Evolutionary conservation across 2,329 filamentous ascomycete genomes (phyloP).

Genomic region (Colletotrichum coccodes): DNA sequence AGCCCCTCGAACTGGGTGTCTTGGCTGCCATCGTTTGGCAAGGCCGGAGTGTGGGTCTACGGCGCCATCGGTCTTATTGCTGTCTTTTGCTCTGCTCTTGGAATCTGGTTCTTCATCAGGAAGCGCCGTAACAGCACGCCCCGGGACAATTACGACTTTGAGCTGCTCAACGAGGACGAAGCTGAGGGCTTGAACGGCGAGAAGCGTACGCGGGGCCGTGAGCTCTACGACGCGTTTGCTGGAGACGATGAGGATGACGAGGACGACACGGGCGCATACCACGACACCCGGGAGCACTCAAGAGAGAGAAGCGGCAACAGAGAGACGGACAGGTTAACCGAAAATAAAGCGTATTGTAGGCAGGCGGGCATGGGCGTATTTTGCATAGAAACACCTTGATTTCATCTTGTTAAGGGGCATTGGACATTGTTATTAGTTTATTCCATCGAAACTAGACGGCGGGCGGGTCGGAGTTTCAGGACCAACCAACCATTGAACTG

Average conservation of each 20-base stretch:
- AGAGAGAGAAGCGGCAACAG: constrained; percentile 30
- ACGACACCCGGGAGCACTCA: constrained; percentile 33
- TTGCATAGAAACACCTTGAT: constrained; percentile 30
- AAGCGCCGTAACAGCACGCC: constrained; percentile 80
- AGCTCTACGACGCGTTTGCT: constrained; percentile 97
- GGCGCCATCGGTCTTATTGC: constrained; percentile 86
- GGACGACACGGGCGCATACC: constrained; percentile 55
- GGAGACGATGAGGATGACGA: constrained; percentile 84
- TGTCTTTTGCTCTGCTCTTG: constrained; percentile 83
- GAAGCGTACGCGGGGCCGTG: constrained; percentile 77
- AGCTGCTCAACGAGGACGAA: constrained; percentile 88
- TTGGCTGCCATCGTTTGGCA: constrained; percentile 89
- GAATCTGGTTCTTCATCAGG: constrained; percentile 83
- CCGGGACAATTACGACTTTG: constrained; percentile 91
- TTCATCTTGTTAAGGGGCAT: constrained; percentile 24
- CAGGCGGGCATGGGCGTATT: constrained; percentile 18
- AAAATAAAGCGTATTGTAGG: constrained; percentile 30
- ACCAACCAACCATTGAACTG: constrained; percentile 13
- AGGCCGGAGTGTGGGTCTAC: constrained; percentile 93
- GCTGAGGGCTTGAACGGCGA: constrained; percentile 63
- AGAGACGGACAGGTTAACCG: constrained; percentile 29
- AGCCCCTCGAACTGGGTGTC: constrained; percentile 81
- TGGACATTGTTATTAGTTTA: constrained; percentile 40
- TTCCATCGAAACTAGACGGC: constrained; percentile 1
- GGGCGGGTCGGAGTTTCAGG: constrained; percentile 11